These are phyloP conservation scores for Geranium rotundifolium DNA, from an alignment of 345 rosid species.

Conservation along the genomic window DNA sequence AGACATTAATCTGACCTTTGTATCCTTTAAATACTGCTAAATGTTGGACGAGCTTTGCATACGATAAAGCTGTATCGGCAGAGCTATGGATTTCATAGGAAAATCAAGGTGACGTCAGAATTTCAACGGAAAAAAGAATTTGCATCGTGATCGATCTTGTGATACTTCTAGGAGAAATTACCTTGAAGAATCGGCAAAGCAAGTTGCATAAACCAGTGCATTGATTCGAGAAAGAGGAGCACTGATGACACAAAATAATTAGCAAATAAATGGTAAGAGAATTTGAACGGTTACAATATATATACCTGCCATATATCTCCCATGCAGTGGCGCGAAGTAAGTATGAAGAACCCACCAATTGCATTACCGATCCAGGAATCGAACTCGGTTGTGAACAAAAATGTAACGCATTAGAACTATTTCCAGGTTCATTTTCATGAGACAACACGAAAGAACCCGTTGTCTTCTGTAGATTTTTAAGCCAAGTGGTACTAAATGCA, in stretches of 20 bases:
- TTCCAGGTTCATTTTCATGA: slow-evolving; percentile 43
- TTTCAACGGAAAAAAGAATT: slow-evolving; percentile 7
- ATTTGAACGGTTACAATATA: background rate
- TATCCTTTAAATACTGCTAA: slow-evolving; percentile 79
- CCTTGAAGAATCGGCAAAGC: slow-evolving; percentile 76
- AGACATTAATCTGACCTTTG: slow-evolving; percentile 44
- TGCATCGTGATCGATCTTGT: background rate
- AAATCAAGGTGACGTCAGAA: slow-evolving; percentile 6
- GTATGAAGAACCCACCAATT: slow-evolving; percentile 80
- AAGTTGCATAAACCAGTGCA: slow-evolving; percentile 74
- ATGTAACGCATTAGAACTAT: slow-evolving; percentile 33
- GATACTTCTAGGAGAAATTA: slow-evolving; percentile 13
- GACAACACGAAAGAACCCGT: slow-evolving; percentile 41
- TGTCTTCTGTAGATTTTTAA: slow-evolving; percentile 58
- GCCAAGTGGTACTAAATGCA: slow-evolving; percentile 70
- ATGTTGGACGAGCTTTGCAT: slow-evolving; percentile 86
- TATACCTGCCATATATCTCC: slow-evolving; percentile 94
- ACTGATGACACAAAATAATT: slow-evolving; percentile 24
- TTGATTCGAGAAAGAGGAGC: slow-evolving; percentile 75
- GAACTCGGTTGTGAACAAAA: slow-evolving; percentile 64
- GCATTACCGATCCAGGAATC: slow-evolving; percentile 77
- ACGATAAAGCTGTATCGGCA: slow-evolving; percentile 76
- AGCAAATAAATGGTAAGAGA: background rate
- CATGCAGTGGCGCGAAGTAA: slow-evolving; percentile 83
- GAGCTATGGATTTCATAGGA: slow-evolving; percentile 35